Evolutionary conservation across 1,139 yeast species (phyloP), one percentile per base, ranked within the genome.

Genomic region (Lodderomyces elongisporus): DNA sequence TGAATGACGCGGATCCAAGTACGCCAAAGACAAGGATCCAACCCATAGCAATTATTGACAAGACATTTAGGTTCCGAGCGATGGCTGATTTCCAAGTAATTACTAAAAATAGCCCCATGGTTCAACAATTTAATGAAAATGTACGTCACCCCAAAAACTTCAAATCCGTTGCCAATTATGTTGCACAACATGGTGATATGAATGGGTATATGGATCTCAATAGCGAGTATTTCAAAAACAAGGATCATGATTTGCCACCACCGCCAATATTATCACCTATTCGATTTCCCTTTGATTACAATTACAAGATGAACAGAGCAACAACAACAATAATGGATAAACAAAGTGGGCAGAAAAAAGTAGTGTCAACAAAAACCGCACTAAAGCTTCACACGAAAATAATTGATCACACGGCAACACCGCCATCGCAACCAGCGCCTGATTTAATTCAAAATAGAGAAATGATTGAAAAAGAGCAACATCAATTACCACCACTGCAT

Each of bases 81-180:
- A 76, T 91, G 67, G 79, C 91, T 1, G 98, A 91, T 57, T 91
- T 87, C 53, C 98, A 89, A 53, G 74, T 77, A 41, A 62, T 73
- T 22, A 74, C 89, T 14, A 73, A 71, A 35, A 70, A 75, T 43
- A 81, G 84, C 10, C 50, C 62, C 2, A 67, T 77, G 42, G 57
- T 56, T 8, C 68, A 65, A 39, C 41, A 27, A 17, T 22, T 27
- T 14, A 50, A 9, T 36, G 25, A 27, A 10, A 26, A 46, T 4
- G 43, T 63, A 10, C 42, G 60, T 5, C 41, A 54, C 25, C 49
- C 54, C 20, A 46, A 48, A 15, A 54, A 57, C 55, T 48, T 52
- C 35, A 49, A 67, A 34, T 52, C 60, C 7, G 62, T 76, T 29
- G 63, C 71, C n/a, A 38, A 58, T 5, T 64, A 63, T 36, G 67